Evolutionary conservation across 192 early-diverging fungal genomes (phyloP), one percentile per base, ranked within the genome.

Genomic region (Podila clonocystis): DNA sequence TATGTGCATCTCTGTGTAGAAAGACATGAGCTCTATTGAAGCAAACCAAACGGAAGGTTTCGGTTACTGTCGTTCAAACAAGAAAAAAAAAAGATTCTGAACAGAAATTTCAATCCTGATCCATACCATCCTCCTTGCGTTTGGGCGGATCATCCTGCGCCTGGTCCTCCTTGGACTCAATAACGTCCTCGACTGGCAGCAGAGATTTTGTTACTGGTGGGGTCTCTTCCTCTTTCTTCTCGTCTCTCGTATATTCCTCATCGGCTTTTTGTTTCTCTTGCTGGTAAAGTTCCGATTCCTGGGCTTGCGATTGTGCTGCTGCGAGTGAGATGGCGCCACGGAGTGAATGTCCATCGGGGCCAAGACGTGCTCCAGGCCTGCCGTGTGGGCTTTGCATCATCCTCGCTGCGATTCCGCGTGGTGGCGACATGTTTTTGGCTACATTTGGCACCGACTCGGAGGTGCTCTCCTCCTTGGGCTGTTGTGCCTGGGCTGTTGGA

Each of bases 361-460:
- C 65, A 9, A 60, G 22, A 13, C 69, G 64, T 20, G 41, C 68
- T 9, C 68, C 75, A 61, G 9, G 22, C 4, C 59, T 49, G 28
- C 68, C 64, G 63, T 71, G 75, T 20, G 65, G 58, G 4, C 68
- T 64, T n/a, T 57, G 68, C 29, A 22, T 61, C 75, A 78, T 65
- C 26, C 75, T 38, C 45, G 75, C 63, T 1, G 68, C 69, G 20
- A 78, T 63, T 2, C 68, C 75, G 24, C 48, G 52, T 33, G 68
- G 75, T 17, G 63, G 68, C 9, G 52, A 55, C 41, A 13, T 45
- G 41, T 45, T 45, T 15, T 15, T 45, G 15, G 13, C 41, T 12
- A 45, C 13, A 45, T 45, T 45, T 45, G 41, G 41, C 4, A 17
- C 15, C 11, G 41, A 15, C 41, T 45, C 13, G 41, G 41, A 45